These are phyloP conservation scores for Neurospora terricola DNA, from an alignment of 495 filamentous ascomycete genomes.

Conservation along the genomic window DNA sequence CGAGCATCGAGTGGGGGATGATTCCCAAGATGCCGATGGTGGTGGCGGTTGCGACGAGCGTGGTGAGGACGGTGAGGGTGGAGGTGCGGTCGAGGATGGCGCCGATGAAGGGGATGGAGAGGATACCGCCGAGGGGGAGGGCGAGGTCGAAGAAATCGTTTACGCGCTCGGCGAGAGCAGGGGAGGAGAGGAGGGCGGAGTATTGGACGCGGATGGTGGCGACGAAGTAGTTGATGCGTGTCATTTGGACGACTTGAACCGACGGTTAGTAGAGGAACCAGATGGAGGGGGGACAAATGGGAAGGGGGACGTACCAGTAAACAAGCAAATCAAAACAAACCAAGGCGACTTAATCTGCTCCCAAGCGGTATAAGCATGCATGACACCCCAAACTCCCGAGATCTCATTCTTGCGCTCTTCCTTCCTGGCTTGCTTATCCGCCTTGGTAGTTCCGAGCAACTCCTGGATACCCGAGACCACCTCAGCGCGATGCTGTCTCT, in stretches of 20 bases:
- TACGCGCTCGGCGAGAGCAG: slow-evolving; percentile 46
- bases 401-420: slow-evolving; percentile 52
- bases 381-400: slow-evolving; percentile 76
- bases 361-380: slow-evolving; percentile 64
- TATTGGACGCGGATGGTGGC: slow-evolving; percentile 86
- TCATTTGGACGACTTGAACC: slow-evolving; percentile 81
- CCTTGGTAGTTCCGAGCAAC: slow-evolving; percentile 56
- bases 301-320: slow-evolving; percentile 43
- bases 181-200: slow-evolving; percentile 57
- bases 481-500: slow-evolving; percentile 53
- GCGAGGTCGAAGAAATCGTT: slow-evolving; percentile 86
- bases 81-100: slow-evolving; percentile 65
- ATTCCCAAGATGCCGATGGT: slow-evolving; percentile 71
- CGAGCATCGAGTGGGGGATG: slow-evolving; percentile 48
- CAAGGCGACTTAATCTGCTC: slow-evolving; percentile 74
- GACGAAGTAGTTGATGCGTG: slow-evolving; percentile 94
- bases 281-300: neutral
- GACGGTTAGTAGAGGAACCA: neutral
- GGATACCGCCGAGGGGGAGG: slow-evolving; percentile 74
- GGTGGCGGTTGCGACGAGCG: slow-evolving; percentile 65
- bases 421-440: slow-evolving; percentile 38
- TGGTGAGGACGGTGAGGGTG: slow-evolving; percentile 62
- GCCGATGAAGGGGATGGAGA: slow-evolving; percentile 84
- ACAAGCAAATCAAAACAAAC: slow-evolving; percentile 79
- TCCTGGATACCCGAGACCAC: slow-evolving; percentile 65